These are phyloP conservation scores for Dorcoceras hygrometricum DNA, from an alignment of 257 asterid species.

Conservation along the genomic window DNA sequence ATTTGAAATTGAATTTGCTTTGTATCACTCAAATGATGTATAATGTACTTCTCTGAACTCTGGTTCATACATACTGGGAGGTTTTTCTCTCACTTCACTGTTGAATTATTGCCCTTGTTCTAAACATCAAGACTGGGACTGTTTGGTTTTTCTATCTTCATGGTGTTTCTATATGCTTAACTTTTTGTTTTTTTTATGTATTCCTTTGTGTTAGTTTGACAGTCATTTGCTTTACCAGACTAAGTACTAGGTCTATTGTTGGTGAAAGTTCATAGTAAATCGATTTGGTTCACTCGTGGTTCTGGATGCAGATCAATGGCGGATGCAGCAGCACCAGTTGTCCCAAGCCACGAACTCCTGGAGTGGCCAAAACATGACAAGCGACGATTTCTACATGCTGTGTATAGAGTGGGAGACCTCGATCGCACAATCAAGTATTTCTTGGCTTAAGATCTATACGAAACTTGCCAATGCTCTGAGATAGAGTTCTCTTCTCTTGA, in stretches of 20 bases:
- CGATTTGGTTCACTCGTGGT: not conserved
- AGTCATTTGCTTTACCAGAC: not conserved
- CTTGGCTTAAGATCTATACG: conserved; percentile 6
- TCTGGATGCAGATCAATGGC: conserved; percentile 60
- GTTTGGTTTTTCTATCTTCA: not conserved
- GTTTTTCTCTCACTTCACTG: not conserved
- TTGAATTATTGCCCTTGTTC: not conserved
- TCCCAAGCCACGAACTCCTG: conserved; percentile 62
- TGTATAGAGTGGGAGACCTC: conserved; percentile 96
- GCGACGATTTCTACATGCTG: conserved; percentile 81
- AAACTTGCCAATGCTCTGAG: conserved; percentile 3
- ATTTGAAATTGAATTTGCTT: too few relatives aligned
- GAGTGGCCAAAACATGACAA: conserved; percentile 94
- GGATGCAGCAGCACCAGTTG: conserved; percentile 47
- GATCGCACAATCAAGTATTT: conserved; percentile 89
- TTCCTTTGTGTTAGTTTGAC: not conserved
- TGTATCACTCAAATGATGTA: not conserved
- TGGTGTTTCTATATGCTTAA: not conserved
- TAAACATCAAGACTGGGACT: not conserved
- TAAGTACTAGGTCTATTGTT: too few relatives aligned
- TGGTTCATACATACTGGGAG: too few relatives aligned
- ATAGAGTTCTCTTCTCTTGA: conserved; percentile 17
- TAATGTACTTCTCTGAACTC: too few relatives aligned
- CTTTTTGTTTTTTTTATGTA: too few relatives aligned
- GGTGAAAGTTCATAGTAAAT: too few relatives aligned